A percentile compares a stretch with the other conserved stretches of the same genome.
Conservation (phyloP, 768 basidiomycete species). For the Piloderma croceum region DNA sequence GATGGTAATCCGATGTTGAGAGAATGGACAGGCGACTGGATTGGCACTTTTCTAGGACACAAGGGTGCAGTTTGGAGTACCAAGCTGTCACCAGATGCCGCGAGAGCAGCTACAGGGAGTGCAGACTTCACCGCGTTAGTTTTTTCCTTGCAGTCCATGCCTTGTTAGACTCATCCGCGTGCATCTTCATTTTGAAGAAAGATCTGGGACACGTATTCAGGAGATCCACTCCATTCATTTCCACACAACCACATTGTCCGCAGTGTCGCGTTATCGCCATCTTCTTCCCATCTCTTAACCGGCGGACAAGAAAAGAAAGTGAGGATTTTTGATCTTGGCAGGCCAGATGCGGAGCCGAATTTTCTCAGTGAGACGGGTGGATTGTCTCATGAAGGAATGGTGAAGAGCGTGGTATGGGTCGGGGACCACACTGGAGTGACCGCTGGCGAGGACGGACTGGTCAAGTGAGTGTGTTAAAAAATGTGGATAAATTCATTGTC, state of each 20-base stretch:
- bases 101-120: conserved; percentile 85
- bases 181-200: conserved; percentile 49
- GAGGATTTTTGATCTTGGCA: conserved; percentile 83
- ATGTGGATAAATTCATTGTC: not conserved
- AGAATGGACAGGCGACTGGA: conserved; percentile 98
- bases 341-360: conserved; percentile 84
- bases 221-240: conserved; percentile 87
- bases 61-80: conserved; percentile 97
- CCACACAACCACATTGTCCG: conserved; percentile 98
- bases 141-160: conserved; percentile 5
- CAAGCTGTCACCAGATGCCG: conserved; percentile 81
- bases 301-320: conserved; percentile 98
- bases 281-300: conserved; percentile 65
- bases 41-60: conserved; percentile 86
- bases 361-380: conserved; percentile 60
- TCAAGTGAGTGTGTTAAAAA: conserved; percentile 56
- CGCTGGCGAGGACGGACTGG: conserved; percentile 85
- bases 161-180: conserved; percentile 8
- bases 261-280: conserved; percentile 81
- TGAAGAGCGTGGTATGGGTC: conserved; percentile 93
- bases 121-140: conserved; percentile 97
- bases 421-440: conserved; percentile 83
- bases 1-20: conserved; percentile 97
- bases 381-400: conserved; percentile 76
- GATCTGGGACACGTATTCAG: conserved; percentile 93